Base-by-base conservation (phyloP, 2,329 filamentous ascomycete species). In the Pseudofabraea citricarpa region DNA sequence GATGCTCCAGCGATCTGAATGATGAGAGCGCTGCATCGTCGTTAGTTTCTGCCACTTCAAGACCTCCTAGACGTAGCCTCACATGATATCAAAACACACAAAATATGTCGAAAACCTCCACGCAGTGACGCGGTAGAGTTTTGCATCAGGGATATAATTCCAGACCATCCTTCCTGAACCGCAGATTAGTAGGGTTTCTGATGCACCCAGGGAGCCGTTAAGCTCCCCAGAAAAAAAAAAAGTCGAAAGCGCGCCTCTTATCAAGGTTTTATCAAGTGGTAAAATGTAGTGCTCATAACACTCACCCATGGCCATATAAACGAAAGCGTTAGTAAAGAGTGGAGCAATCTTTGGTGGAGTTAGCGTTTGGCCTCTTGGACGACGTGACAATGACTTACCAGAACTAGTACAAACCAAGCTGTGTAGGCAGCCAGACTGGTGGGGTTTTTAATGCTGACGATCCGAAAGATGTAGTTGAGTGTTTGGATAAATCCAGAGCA, bases 1-100 rank as follows among this genome's bases (percentile, higher is more conserved):
- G 49, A 36, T 16, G 52, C 52, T 16, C 52, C 52, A 27, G 20
- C 40, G 24, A 46, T 31, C 27, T 55, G 52, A 21, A 55, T 36
- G 13, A 56, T 31, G 19, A 57, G 46, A n/a, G 55, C 54, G 22
- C 56, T 58, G 21, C 19, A 37, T 24, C 7, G 31, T 24, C 35
- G 40, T 46, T 37, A 46, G 23, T 37, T 35, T 44, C 8, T 33
- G 32, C 12, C 10, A 9, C 21, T 16, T 21, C 16, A 27, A 27
- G 24, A 35, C 16, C n/a, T 12, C 7, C 1, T 15, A 2, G 20
- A 37, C n/a, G 16, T 29, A 27, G 13, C 43, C 56, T 45, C 37
- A 57, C 56, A 55, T 36, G 26, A 59, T 40, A 51, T 59, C 56
- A 10, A 57, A 38, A 31, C 51, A 41, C 13, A 59, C 56, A 40